Percentiles rank a stretch among this genome's conserved stretches.
These are phyloP conservation scores for Aureobasidium sp. DNA, from an alignment of 2,329 filamentous ascomycete genomes.

Conservation along the genomic window DNA sequence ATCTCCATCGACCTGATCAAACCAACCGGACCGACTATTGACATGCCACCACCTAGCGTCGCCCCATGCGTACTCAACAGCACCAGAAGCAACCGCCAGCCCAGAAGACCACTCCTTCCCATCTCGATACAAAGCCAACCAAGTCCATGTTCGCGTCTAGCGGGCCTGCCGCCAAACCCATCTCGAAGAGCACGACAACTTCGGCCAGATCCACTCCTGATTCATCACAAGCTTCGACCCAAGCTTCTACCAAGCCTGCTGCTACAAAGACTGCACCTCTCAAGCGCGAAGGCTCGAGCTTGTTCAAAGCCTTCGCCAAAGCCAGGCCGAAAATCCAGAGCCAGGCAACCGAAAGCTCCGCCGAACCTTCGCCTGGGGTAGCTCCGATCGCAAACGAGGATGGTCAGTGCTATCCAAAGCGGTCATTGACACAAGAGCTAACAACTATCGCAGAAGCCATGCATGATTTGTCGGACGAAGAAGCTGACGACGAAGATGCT, in stretches of 20 bases:
- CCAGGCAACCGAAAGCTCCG: constrained; percentile 31
- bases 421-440: not conserved
- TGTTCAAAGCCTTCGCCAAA: constrained; percentile 73
- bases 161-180: constrained; percentile 17
- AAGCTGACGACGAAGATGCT: constrained; percentile 44
- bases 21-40: not conserved
- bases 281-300: constrained; percentile 54
- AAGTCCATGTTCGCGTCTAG: constrained; percentile 17
- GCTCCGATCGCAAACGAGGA: constrained; percentile 20
- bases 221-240: constrained; percentile 17
- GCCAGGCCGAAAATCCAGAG: constrained; percentile 47
- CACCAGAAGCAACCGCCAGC: constrained; percentile 33
- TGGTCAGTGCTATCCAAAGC: not conserved
- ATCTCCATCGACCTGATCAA: not conserved
- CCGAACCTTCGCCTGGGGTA: constrained; percentile 29
- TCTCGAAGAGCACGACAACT: constrained; percentile 31
- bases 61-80: constrained; percentile 32
- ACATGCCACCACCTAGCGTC: constrained; percentile 29
- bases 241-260: constrained; percentile 27
- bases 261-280: constrained; percentile 35
- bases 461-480: constrained; percentile 38
- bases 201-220: constrained; percentile 29
- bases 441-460: constrained; percentile 22
- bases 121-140: constrained; percentile 16
- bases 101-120: constrained; percentile 15